Conservation (phyloP, 192 early-diverging fungal genomes). For the Gigaspora rosea region DNA sequence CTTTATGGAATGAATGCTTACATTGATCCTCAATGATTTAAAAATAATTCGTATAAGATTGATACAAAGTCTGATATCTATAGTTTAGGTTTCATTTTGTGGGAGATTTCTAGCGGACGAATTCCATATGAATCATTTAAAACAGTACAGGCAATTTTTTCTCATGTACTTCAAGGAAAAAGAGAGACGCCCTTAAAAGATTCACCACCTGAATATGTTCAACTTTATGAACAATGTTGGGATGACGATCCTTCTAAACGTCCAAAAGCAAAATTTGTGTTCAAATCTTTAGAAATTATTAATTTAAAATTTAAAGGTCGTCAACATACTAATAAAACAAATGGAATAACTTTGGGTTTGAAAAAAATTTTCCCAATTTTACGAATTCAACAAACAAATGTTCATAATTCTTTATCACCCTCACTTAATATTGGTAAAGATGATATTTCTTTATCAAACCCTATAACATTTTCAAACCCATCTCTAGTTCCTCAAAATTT, state of each 20-base stretch:
- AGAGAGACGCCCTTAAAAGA: constrained; percentile 33
- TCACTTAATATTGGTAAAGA: too few relatives aligned
- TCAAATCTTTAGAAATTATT: neutral
- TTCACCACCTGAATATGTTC: constrained; percentile 41
- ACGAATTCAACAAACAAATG: too few relatives aligned
- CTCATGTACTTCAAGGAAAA: constrained; percentile 34
- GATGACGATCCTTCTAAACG: constrained; percentile 34
- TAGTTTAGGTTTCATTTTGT: constrained; percentile 43
- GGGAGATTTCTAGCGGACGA: constrained; percentile 44
- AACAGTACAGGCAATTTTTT: neutral
- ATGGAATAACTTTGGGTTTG: too few relatives aligned
- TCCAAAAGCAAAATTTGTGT: neutral
- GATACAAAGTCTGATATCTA: constrained; percentile 46
- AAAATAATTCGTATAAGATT: neutral
- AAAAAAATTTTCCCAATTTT: too few relatives aligned
- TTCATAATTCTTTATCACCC: too few relatives aligned
- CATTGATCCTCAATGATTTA: neutral
- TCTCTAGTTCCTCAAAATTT: too few relatives aligned
- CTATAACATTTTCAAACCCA: too few relatives aligned
- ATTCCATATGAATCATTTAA: constrained; percentile 31
- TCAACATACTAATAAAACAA: too few relatives aligned
- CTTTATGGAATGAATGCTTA: neutral
- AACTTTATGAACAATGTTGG: constrained; percentile 46
- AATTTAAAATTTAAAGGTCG: too few relatives aligned
- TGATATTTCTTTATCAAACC: too few relatives aligned